A percentile compares a stretch with the other conserved stretches of the same genome.
Evolutionary conservation across 2,329 filamentous ascomycete species (phyloP).

Genomic region (Aspergillus caelatus): DNA sequence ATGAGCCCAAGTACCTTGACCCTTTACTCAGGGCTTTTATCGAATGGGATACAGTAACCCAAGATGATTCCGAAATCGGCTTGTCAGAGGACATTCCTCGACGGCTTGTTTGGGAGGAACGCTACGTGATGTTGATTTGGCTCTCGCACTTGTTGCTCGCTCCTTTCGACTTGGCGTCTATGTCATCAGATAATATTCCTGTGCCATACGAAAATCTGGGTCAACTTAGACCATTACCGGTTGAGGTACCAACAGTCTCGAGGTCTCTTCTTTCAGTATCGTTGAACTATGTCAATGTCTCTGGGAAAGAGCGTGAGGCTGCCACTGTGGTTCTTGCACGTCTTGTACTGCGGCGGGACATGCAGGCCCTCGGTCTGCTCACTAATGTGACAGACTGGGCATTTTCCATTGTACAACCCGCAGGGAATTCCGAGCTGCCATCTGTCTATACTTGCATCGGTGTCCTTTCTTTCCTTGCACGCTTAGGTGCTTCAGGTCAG

Average conservation of each 20-base stretch:
- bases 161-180: conserved; percentile 86
- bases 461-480: conserved; percentile 76
- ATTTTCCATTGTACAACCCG: conserved; percentile 60
- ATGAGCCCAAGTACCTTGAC: conserved; percentile 84
- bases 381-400: conserved; percentile 71
- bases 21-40: conserved; percentile 76
- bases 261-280: conserved; percentile 71
- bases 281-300: conserved; percentile 68
- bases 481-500: conserved; percentile 70
- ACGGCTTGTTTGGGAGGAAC: conserved; percentile 77
- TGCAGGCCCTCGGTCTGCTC: conserved; percentile 76
- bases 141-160: conserved; percentile 78
- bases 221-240: conserved; percentile 51
- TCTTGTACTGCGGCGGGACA: conserved; percentile 80
- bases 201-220: conserved; percentile 37
- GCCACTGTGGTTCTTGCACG: conserved; percentile 82
- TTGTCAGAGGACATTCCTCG: conserved; percentile 24
- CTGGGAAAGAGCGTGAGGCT: conserved; percentile 87
- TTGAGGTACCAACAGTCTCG: conserved; percentile 69
- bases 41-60: conserved; percentile 45
- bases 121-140: conserved; percentile 87
- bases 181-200: conserved; percentile 60
- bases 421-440: conserved; percentile 38
- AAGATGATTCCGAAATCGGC: conserved; percentile 17
- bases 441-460: conserved; percentile 78